phyloP scores from a whole-genome alignment of 2,329 filamentous ascomycete species.

The Pseudophaeomoniella oleicola region DNA sequence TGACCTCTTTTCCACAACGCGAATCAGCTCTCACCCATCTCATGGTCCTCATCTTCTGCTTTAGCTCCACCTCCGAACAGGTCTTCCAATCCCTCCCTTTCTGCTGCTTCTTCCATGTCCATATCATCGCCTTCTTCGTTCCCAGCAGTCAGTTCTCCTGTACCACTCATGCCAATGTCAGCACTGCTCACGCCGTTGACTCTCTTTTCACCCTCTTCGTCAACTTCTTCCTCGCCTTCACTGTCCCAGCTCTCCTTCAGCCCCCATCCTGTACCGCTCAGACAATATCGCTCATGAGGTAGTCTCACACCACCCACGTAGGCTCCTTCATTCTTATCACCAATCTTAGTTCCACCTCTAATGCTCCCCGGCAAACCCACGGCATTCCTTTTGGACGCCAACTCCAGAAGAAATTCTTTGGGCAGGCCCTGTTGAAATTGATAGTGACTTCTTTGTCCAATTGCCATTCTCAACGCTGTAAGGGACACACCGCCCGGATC shows the following conservation, averaged over 20 bases:
- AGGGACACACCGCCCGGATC: conserved; percentile 40
- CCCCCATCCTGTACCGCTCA: conserved; percentile 41
- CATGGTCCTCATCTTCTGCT: conserved; percentile 19
- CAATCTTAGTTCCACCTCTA: conserved; percentile 20
- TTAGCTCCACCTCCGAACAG: conserved; percentile 29
- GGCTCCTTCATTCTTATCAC: conserved; percentile 16
- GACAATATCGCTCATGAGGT: conserved; percentile 47
- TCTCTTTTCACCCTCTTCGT: conserved; percentile 5
- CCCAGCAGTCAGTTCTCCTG: conserved; percentile 12
- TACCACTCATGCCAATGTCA: conserved; percentile 6
- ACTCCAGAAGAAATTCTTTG: conserved; percentile 46
- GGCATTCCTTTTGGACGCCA: conserved; percentile 40
- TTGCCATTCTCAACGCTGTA: conserved; percentile 44
- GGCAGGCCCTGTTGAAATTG: conserved; percentile 45
- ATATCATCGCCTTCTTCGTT: conserved; percentile 19
- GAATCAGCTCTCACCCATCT: conserved; percentile 15
- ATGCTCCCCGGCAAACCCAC: conserved; percentile 40
- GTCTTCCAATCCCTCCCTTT: conserved; percentile 32
- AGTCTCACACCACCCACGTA: conserved; percentile 39
- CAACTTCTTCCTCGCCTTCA: conserved; percentile 32
- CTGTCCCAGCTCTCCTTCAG: conserved; percentile 44
- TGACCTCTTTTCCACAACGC: too few species aligned
- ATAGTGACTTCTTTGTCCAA: conserved; percentile 29
- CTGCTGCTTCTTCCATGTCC: conserved; percentile 25
- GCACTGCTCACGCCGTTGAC: conserved; percentile 13